A percentile compares a stretch with the other conserved stretches of the same genome.
Conservation (phyloP, 1,139 yeast genomes). For the Zygosaccharomyces pseudobailii region DNA sequence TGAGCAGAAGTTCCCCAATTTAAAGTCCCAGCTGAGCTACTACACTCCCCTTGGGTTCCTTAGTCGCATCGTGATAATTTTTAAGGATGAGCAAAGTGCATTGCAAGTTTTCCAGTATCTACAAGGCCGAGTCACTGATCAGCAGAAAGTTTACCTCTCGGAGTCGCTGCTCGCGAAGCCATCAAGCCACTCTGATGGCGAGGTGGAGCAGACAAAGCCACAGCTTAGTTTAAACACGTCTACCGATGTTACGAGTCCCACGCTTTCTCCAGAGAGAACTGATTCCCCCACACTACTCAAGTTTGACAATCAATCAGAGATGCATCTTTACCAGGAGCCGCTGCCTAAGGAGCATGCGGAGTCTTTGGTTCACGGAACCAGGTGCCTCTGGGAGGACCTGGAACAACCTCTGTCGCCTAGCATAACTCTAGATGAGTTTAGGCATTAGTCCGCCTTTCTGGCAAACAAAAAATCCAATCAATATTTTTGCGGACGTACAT, state of each 20-base stretch:
- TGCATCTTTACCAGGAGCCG: slow-evolving; percentile 31
- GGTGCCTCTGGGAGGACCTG: slow-evolving; percentile 1
- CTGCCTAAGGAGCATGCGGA: slow-evolving; percentile 17
- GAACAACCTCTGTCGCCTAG: slow-evolving; percentile 11
- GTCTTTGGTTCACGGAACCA: not conserved
- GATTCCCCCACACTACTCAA: slow-evolving; percentile 31
- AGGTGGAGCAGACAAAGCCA: not conserved
- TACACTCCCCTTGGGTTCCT: slow-evolving; percentile 32
- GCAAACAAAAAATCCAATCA: not conserved
- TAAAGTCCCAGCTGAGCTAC: slow-evolving; percentile 22
- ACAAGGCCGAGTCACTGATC: slow-evolving; percentile 7
- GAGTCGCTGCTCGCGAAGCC: slow-evolving; percentile 23
- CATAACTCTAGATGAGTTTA: slow-evolving; percentile 22
- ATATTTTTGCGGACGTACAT: slow-evolving; percentile 5
- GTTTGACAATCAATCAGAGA: slow-evolving; percentile 23
- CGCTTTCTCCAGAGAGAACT: slow-evolving; percentile 29
- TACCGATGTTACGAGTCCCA: slow-evolving; percentile 14
- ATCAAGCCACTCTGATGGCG: slow-evolving; percentile 1
- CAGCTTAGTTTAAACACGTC: not conserved
- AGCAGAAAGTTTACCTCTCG: slow-evolving; percentile 25
- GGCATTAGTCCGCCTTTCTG: slow-evolving; percentile 2
- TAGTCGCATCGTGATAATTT: slow-evolving; percentile 29
- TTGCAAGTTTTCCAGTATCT: slow-evolving; percentile 20
- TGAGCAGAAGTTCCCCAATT: slow-evolving; percentile 21
- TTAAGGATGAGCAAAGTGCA: slow-evolving; percentile 25